phyloP scores from a whole-genome alignment of 257 asterid genomes.

The Ajuga chamaepitys region DNA sequence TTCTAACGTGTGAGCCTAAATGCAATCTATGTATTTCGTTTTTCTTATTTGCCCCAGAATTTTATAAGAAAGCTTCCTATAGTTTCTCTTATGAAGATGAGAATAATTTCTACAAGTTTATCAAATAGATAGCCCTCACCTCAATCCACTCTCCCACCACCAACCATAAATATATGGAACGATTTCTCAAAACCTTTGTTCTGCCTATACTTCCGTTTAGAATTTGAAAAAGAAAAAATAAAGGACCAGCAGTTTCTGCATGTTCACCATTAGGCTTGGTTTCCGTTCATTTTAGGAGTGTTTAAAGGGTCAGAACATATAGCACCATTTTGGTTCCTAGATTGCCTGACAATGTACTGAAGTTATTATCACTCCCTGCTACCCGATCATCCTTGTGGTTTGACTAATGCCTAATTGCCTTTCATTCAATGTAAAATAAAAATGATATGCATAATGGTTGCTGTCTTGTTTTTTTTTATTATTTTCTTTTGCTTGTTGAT shows the following conservation, averaged over 20 bases:
- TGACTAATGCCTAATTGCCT: not conserved
- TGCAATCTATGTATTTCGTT: not conserved
- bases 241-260: slow-evolving; percentile 11
- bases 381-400: not conserved
- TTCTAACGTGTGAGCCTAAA: not conserved
- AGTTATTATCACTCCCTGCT: not conserved
- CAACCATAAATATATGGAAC: not conserved
- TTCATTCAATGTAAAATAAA: slow-evolving; percentile 1
- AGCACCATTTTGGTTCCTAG: not conserved
- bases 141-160: not conserved
- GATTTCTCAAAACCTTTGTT: not conserved
- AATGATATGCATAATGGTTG: not conserved
- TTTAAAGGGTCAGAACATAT: not conserved
- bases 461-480: not conserved
- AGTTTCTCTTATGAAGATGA: not conserved
- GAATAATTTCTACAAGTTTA: not conserved
- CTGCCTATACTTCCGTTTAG: not conserved
- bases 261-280: not conserved
- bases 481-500: slow-evolving; percentile 12
- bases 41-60: not conserved
- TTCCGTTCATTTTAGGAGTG: not conserved
- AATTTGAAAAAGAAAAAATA: not conserved
- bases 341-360: not conserved
- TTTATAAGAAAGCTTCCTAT: slow-evolving; percentile 6
- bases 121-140: not conserved